Evolutionary conservation across 192 early-diverging fungal species (phyloP), one percentile per base, ranked within the genome.

Genomic region (Piromyces sp.): DNA sequence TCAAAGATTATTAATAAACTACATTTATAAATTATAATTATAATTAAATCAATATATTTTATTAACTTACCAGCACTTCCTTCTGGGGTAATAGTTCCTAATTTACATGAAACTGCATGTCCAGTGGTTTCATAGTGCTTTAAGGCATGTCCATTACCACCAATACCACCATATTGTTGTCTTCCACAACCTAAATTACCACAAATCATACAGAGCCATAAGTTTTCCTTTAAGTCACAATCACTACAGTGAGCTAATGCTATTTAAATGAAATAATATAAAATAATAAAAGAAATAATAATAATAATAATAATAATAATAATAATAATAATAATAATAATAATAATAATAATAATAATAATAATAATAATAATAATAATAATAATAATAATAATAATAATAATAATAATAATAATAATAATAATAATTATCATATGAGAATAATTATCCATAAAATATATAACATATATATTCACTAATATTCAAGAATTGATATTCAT

Each of bases 31-130:
- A 33, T 33, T 6, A 33, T n/a, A 33, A 51, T 4, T 4, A 51
- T 51, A 22, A 22, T 22, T 51, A 12, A 51, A 22, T 17, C 26
- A 68, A 68, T n/a, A 9, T n/a, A 38, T 5, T 30, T 5, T 36
- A 36, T 5, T 16, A 16, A 81, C 22, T 29, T 79, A 81, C 81
- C 81, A 40, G 95, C 97, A 5, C 93, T 93, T 81, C 97, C 97
- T 85, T 99, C 96, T 78, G 96, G 96, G 12, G 97, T 97, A 79
- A 99, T 98, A 6, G 97, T 97, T 14, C 97, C 97, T 13, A 98
- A 89, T 83, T 99, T 99, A 78, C 93, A 92, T 28, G 94, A 89
- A 3, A 98, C 93, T 14, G 89, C 88, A 85, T 99, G 97, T 0
- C 90, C 89, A 0, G 95, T 95, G 28, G 87, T 84, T 58, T 95